Percentiles rank a stretch among this genome's conserved stretches.
Conservation (phyloP, 257 asterid genomes). For the Mentha longifolia region DNA sequence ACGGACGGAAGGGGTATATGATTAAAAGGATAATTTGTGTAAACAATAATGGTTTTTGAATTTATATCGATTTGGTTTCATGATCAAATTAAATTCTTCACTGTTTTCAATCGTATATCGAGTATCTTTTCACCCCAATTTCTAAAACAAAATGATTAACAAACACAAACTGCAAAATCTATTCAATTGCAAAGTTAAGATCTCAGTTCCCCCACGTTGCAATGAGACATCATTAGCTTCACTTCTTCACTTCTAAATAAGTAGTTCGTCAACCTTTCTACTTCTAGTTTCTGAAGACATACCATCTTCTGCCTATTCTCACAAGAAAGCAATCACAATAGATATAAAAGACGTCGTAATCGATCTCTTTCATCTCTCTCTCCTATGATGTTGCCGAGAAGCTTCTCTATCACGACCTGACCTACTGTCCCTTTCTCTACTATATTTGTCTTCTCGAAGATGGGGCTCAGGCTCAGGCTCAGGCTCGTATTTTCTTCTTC, state of each 20-base stretch:
- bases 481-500: constrained; percentile 48
- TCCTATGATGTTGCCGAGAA: constrained; percentile 31
- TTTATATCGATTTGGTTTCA: too few species aligned
- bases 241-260: background rate
- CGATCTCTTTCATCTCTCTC: constrained; percentile 22
- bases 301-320: background rate
- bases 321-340: background rate
- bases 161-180: background rate
- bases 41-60: too few species aligned
- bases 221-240: background rate
- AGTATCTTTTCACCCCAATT: too few species aligned
- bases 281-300: background rate
- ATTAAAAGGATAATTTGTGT: too few species aligned
- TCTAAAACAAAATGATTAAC: background rate
- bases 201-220: too few species aligned
- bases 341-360: background rate
- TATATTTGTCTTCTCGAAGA: constrained; percentile 46
- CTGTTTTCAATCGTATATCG: too few species aligned
- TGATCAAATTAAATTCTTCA: too few species aligned
- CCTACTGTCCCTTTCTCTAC: constrained; percentile 45
- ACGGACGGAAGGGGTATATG: too few species aligned
- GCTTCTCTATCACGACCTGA: constrained; percentile 38
- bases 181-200: too few species aligned
- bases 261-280: background rate
- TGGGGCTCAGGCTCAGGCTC: constrained; percentile 49